Base-by-base conservation (phyloP, 371 early-diverging fungal species). In the Nematocida sp. region DNA sequence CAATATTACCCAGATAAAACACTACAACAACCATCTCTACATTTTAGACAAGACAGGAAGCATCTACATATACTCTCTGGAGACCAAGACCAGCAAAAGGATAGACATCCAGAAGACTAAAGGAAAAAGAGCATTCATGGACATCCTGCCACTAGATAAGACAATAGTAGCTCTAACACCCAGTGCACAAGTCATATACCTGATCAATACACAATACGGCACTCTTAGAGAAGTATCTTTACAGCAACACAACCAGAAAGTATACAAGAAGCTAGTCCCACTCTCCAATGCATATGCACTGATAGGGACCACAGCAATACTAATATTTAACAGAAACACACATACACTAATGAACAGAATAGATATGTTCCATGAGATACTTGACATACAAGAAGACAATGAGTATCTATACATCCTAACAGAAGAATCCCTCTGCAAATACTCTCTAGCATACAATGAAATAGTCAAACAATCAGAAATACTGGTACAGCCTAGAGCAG, bases 341-440 rank as follows among this genome's bases (percentile, higher is more conserved):
- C 7, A 61, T 45, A 11, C 43, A n/a, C 5, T 61, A 11, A 61
- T 21, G 7, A 23, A 37, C 17, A 41, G 38, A 46, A 46, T 61
- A 4, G 46, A 41, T 25, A 21, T 61, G 13, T 25, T n/a, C 9
- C 43, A 61, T 11, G 21, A 21, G n/a, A 45, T 61, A 23, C 11
- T 61, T 7, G 61, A 61, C 29, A 45, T 25, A 23, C 11, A 9
- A 11, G 17, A 29, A 7, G 40, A 45, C 9, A 34, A 21, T 31
- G 32, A 43, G 13, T 11, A 43, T 29, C 46, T 61, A 27, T 61
- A 61, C 37, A 61, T 61, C 15, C 48, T 61, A 61, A 46, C 48
- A 7, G 47, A 31, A 21, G 51, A 61, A 32, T 38, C 40, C 7
- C n/a, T 48, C 32, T 21, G 29, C 62, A 70, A 57, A 51, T 70